Base-by-base conservation (phyloP, 306 rosid species). In the Morella rubra region DNA sequence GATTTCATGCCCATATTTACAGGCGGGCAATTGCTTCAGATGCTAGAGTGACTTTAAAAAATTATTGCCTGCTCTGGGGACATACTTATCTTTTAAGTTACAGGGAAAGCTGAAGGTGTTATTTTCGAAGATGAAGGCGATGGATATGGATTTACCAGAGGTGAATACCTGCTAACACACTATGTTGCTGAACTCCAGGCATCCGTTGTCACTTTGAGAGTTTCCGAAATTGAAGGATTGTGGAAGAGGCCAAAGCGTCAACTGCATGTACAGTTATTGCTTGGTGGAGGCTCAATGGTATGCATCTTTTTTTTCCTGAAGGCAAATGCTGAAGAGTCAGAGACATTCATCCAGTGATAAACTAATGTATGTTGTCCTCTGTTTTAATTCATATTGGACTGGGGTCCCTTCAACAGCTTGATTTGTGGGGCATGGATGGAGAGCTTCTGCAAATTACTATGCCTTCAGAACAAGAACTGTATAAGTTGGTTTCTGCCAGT, bases 241-340 rank as follows among this genome's bases (percentile, higher is more conserved):
- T 87, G 97, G 93, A 81, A 86, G 59, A 91, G 97, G 81, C 97
- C 96, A 41, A 84, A 84, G 50, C 93, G 98, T 59, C 81, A 69
- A 32, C 82, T 91, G 52, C 94, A 90, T 79, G 87, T 94, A 78
- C 90, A 85, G 42, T 64, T 94, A 81, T 84, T 94, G 89, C 87
- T 94, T 76, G 96, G 97, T 73, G 93, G 91, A 77, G 89, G 93
- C 73, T 94, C 98, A 80, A 84, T 74, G 97, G 98, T 94, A 89
- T 66, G 86, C 52, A 62, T 80, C 46, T 72, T 65, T n/a, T n/a
- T n/a, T 56, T 81, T 44, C 70, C 44, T 66, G 44, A 51, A 66
- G 77, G 47, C 73, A 54, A 67, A 52, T 49, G 74, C 74, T 52
- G 53, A 80, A 58, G 73, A 83, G 24, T 73, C 14, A n/a, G n/a